These are phyloP conservation scores for Aspergillus nidulans DNA, from an alignment of 495 filamentous ascomycete species.

Conservation along the genomic window DNA sequence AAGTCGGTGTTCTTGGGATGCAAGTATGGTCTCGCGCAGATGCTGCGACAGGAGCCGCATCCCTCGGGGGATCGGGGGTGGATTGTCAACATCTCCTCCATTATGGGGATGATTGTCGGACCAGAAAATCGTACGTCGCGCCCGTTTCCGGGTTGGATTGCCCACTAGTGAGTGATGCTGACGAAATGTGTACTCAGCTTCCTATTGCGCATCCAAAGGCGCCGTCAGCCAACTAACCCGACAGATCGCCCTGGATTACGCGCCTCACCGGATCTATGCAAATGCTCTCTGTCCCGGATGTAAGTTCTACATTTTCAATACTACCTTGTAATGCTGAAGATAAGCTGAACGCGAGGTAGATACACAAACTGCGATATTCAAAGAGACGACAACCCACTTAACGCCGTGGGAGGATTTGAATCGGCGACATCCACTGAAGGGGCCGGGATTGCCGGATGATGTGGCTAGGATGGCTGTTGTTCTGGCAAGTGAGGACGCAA, in stretches of 20 bases:
- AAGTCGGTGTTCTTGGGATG: conserved; percentile 46
- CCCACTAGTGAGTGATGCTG: too few relatives aligned
- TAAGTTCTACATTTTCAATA: conserved; percentile 15
- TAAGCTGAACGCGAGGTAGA: conserved; percentile 10
- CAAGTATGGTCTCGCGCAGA: conserved; percentile 45
- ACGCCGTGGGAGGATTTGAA: conserved; percentile 12
- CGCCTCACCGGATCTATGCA: conserved; percentile 43
- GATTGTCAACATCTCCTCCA: conserved; percentile 49
- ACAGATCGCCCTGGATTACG: conserved; percentile 47
- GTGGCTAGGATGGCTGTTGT: conserved; percentile 46
- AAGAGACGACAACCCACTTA: background rate
- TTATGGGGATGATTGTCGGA: conserved; percentile 36
- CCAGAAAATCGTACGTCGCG: conserved; percentile 7
- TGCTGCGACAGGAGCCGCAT: conserved; percentile 44
- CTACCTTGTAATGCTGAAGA: background rate
- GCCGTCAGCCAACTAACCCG: conserved; percentile 46
- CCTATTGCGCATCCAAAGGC: conserved; percentile 48
- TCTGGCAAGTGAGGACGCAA: conserved; percentile 45
- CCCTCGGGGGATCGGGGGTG: conserved; percentile 44
- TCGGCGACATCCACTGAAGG: conserved; percentile 33
- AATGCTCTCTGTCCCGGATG: conserved; percentile 54
- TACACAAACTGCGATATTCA: conserved; percentile 23
- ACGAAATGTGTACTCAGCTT: too few relatives aligned
- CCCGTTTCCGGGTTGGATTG: too few relatives aligned
- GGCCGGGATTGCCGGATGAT: conserved; percentile 40